Conservation (phyloP, 139 green algal genomes). For the Chlorella sp. region DNA sequence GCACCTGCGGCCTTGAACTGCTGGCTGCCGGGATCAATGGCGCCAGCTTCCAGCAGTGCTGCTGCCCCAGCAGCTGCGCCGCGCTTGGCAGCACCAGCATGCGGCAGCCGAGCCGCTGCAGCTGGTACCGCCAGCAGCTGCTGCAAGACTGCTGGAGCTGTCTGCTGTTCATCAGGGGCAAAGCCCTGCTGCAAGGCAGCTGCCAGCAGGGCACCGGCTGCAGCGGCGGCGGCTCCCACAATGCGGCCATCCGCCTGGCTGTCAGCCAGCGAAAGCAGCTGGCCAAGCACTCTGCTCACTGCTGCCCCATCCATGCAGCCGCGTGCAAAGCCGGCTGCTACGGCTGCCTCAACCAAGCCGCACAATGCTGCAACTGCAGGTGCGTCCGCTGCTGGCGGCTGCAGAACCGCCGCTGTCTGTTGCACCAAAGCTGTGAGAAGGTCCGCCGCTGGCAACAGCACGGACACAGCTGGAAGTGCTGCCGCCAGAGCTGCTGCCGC, state of each 20-base stretch:
- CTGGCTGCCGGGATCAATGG: background rate
- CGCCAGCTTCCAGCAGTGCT: background rate
- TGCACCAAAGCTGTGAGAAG: background rate
- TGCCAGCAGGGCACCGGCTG: background rate
- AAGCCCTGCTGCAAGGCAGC: background rate
- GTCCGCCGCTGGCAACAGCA: background rate
- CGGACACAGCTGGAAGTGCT: background rate
- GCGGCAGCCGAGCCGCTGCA: constrained; percentile 1
- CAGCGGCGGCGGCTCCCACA: constrained; percentile 12
- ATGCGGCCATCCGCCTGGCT: background rate
- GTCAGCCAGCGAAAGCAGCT: background rate
- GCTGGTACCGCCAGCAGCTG: background rate
- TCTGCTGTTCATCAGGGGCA: background rate
- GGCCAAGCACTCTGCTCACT: background rate
- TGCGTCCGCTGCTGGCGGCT: background rate
- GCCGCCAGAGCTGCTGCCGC: background rate
- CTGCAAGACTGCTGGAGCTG: background rate
- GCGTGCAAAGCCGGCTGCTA: background rate
- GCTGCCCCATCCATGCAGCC: background rate
- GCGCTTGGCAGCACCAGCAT: constrained; percentile 5
- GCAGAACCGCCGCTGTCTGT: background rate
- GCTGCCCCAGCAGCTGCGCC: constrained; percentile 17
- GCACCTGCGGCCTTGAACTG: background rate
- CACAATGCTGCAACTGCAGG: background rate
- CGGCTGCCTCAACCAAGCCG: background rate